Evolutionary conservation across 2,329 filamentous ascomycete species (phyloP), one percentile per base, ranked within the genome.

Genomic region (Botrytis medusae): DNA sequence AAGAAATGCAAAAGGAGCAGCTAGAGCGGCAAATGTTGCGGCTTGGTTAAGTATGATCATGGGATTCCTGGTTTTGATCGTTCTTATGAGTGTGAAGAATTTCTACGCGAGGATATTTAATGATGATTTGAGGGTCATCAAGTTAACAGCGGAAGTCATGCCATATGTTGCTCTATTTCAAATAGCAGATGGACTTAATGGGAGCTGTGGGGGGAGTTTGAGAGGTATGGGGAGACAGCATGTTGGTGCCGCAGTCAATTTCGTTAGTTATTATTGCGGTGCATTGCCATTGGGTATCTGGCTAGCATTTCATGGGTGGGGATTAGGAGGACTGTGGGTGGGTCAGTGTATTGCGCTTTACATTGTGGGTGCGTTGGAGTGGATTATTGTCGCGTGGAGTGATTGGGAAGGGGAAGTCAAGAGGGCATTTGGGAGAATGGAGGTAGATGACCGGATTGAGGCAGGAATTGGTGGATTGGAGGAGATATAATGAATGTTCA

Each of bases 111-210:
- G 88, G 71, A 87, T 97, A 2, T 97, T 97, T 84, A 97, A 95
- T 78, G 88, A 94, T 75, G 93, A 97, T 77, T 82, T 88, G 32
- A 83, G 86, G 0, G 94, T 97, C 0, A 86, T 97, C 61, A 84
- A 81, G 14, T 87, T 97, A 0, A 95, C 94, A 0, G 89, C 91
- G 0, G 84, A 91, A 25, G 92, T 97, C 40, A 90, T 97, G 85
- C 94, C 94, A 0, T 95, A 91, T 78, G 94, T 97, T 1, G 94
- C 94, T 0, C 84, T 97, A 3, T 97, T 97, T 82, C 94, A 97
- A 83, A 95, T 97, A 74, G 93, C 94, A 0, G 94, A 97, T 80
- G 94, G 94, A 0, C 83, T 97, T 48, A 96, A 96, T 78, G 93
- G 94, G 1, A 92, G 90, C 74, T 97, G 94, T 79, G 94, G 94